A percentile compares a stretch with the other conserved stretches of the same genome.
phyloP scores from a whole-genome alignment of 768 basidiomycete genomes.

The Podaxis sp. region DNA sequence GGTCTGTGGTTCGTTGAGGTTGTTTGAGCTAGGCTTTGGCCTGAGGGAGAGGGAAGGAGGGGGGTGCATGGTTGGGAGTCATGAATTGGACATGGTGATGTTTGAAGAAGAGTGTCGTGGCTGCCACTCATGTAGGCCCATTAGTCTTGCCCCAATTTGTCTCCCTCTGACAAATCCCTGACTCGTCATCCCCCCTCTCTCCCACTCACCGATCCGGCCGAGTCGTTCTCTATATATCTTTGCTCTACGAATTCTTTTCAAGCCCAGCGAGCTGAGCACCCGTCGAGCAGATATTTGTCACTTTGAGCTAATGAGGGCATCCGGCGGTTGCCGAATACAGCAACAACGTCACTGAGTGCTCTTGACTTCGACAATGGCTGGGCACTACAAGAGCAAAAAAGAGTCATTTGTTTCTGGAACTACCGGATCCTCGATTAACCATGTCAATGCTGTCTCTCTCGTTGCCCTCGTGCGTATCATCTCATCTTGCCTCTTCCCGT shows the following conservation, averaged over 20 bases:
- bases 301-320: not conserved
- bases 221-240: too few relatives aligned
- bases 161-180: slow-evolving; percentile 16
- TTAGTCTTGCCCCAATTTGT: not conserved
- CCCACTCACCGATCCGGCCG: slow-evolving; percentile 35
- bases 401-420: slow-evolving; percentile 80
- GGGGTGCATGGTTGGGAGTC: not conserved
- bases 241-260: too few relatives aligned
- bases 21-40: not conserved
- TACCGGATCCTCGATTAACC: slow-evolving; percentile 66
- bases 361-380: not conserved
- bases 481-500: not conserved
- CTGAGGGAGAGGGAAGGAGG: not conserved
- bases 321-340: not conserved
- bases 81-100: not conserved
- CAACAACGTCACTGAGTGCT: not conserved
- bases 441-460: slow-evolving; percentile 67
- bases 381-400: slow-evolving; percentile 73
- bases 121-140: not conserved
- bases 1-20: not conserved
- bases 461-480: slow-evolving; percentile 31
- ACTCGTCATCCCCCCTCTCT: slow-evolving; percentile 25
- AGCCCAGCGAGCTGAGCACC: slow-evolving; percentile 37
- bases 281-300: slow-evolving; percentile 18
- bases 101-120: not conserved